Base-by-base conservation (phyloP, 2,329 filamentous ascomycete genomes). In the Fusarium burgessii region DNA sequence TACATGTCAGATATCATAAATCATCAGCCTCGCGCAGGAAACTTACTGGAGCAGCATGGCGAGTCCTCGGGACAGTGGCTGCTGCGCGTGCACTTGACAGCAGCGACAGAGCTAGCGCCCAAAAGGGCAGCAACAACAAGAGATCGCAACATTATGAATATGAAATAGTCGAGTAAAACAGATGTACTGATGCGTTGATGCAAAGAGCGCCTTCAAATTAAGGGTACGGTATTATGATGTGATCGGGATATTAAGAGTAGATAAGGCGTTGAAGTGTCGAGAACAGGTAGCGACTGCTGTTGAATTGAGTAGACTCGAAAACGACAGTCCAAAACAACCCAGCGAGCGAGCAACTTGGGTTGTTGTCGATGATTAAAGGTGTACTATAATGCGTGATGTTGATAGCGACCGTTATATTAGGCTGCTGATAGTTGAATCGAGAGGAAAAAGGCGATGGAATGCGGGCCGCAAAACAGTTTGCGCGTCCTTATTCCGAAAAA, bases 11-110 rank as follows among this genome's bases (percentile, higher is more conserved):
- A 62, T n/a, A 56, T 45, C 15, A 50, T 23, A 32, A 57, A 58
- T 62, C 45, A 29, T 40, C 11, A 49, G 52, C n/a, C 17, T 36
- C 12, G 41, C 23, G 55, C n/a, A 56, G 41, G 12, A 4, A 47
- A 25, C 38, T 89, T 85, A 95, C 92, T 91, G 63, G 92, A 94
- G 80, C 93, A 95, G 84, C 93, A 94, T 33, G 92, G 93, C n/a
- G 88, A 82, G 46, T 88, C 86, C 76, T 91, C 80, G 12, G 94
- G 93, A 79, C 94, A 97, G 71, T 90, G 88, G 66, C 84, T 82
- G 45, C 78, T 78, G 20, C 87, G 77, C 14, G 82, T 81, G 78
- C 89, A 91, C 50, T 78, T 72, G 20, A 71, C 56, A 14, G 80
- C 80, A 33, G 77, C 58, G 23, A 75, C 79, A 17, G 80, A 74